Evolutionary conservation across 1,284 basidiomycete species (phyloP).

Genomic region (Papiliotrema fonsecae): DNA sequence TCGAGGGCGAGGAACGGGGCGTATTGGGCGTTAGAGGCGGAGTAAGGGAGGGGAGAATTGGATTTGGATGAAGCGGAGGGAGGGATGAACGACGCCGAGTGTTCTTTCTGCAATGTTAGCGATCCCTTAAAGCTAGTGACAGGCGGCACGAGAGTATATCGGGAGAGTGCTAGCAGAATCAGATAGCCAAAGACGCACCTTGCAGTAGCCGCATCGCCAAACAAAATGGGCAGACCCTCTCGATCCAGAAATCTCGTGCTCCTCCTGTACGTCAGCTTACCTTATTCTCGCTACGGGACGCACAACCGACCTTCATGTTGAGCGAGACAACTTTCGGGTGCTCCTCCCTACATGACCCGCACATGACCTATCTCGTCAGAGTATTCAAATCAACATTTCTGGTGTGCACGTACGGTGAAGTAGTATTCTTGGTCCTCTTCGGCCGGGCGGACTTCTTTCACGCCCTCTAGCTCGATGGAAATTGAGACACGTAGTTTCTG

Average conservation of each 20-base stretch:
- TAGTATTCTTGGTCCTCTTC: conserved; percentile 43
- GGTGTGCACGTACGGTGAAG: conserved; percentile 38
- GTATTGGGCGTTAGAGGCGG: conserved; percentile 18
- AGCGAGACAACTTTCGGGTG: conserved; percentile 46
- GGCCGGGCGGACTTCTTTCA: conserved; percentile 37
- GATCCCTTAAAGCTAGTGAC: no score
- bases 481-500: conserved; percentile 46
- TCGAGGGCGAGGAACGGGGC: conserved; percentile 43
- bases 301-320: conserved; percentile 31
- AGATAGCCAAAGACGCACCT: conserved; percentile 24
- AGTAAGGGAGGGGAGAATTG: conserved; percentile 30
- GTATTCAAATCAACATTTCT: neutral
- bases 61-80: conserved; percentile 32
- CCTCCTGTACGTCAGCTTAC: conserved; percentile 21
- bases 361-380: conserved; percentile 30
- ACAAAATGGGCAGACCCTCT: conserved; percentile 46
- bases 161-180: no score
- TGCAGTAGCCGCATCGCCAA: conserved; percentile 46
- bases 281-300: neutral
- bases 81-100: conserved; percentile 45
- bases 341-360: conserved; percentile 41
- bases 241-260: conserved; percentile 44
- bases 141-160: no score
- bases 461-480: conserved; percentile 46
- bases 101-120: conserved; percentile 38